A percentile compares a stretch with the other conserved stretches of the same genome.
Evolutionary conservation across 1,284 basidiomycete genomes (phyloP).

Genomic region (Tylopilus sp.): DNA sequence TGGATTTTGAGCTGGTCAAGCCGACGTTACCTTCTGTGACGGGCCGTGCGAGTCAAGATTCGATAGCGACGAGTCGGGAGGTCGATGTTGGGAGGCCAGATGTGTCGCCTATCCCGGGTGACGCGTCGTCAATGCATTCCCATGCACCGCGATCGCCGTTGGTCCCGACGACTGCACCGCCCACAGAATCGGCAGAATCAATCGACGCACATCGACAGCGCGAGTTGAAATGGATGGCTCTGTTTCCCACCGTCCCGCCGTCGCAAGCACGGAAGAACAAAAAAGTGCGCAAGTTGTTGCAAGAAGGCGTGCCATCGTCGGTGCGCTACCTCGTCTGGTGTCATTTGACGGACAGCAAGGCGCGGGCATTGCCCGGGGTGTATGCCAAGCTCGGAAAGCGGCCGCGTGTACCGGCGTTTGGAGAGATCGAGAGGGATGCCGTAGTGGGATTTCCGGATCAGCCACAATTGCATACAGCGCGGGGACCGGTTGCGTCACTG

Average conservation of each 20-base stretch:
- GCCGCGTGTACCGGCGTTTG: constrained; percentile 62
- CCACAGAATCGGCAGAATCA: constrained; percentile 43
- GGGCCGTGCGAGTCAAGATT: constrained; percentile 67
- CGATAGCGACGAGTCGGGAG: constrained; percentile 46
- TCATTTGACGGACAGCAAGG: constrained; percentile 81
- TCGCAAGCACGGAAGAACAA: constrained; percentile 82
- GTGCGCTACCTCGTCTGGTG: constrained; percentile 91
- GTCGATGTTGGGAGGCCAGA: constrained; percentile 43
- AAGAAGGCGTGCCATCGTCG: constrained; percentile 87
- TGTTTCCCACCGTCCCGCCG: constrained; percentile 72
- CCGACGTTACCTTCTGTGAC: constrained; percentile 62
- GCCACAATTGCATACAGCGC: constrained; percentile 62
- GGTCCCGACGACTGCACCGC: constrained; percentile 20
- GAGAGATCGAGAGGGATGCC: constrained; percentile 74
- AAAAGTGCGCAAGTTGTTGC: constrained; percentile 84
- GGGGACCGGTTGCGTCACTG: constrained; percentile 66
- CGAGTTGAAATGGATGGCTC: constrained; percentile 79
- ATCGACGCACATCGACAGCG: constrained; percentile 80
- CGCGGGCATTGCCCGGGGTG: constrained; percentile 74
- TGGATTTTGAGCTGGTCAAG: constrained; percentile 82
- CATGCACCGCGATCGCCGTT: constrained; percentile 44
- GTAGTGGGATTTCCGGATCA: constrained; percentile 62
- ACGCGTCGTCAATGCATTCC: constrained; percentile 59
- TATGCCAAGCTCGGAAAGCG: constrained; percentile 75
- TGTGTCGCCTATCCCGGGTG: constrained; percentile 53